Base-by-base conservation (phyloP, 2,329 filamentous ascomycete genomes). In the Talaromyces sp. region DNA sequence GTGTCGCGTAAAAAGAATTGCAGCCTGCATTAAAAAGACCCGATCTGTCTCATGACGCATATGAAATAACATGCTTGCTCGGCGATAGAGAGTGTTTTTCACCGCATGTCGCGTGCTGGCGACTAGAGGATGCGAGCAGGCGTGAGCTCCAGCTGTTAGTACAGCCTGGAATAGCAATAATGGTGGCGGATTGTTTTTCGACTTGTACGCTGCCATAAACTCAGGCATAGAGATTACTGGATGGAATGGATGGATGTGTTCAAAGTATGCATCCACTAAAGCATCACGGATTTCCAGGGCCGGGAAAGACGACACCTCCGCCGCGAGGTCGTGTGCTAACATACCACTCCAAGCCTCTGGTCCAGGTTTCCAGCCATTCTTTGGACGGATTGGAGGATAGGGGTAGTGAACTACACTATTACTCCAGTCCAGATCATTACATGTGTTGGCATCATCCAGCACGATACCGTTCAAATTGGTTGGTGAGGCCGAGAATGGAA, bases 161-260 rank as follows among this genome's bases (percentile, higher is more conserved):
- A 75, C 69, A 8, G 68, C 64, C 56, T 75, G 73, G 9, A 75
- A 66, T 14, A 74, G 62, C n/a, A 75, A 60, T 8, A 75, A 65
- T 10, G 72, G 68, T 3, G 73, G 72, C 4, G 70, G 71, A 16
- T 69, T 66, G 19, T 66, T 60, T 7, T 63, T 58, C 37, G 66
- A 50, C 3, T 39, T 19, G n/a, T 67, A 70, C 19, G 52, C 41
- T 14, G 35, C 47, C n/a, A 64, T 64, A 62, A 71, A 73, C 19
- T 61, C 60, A 10, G 65, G 62, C 47, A 67, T 65, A 35, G 71
- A 67, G 5, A 76, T 68, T 13, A 76, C 65, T 2, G 74, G 74
- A 24, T 74, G 68, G 10, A 69, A 67, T 0, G 72, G 73, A 33
- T 74, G 69, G 5, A 76, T 68, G 50, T 73, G 67, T 1, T 70